phyloP scores from a whole-genome alignment of 163 green algal species.

The Scenedesmus sp. region DNA sequence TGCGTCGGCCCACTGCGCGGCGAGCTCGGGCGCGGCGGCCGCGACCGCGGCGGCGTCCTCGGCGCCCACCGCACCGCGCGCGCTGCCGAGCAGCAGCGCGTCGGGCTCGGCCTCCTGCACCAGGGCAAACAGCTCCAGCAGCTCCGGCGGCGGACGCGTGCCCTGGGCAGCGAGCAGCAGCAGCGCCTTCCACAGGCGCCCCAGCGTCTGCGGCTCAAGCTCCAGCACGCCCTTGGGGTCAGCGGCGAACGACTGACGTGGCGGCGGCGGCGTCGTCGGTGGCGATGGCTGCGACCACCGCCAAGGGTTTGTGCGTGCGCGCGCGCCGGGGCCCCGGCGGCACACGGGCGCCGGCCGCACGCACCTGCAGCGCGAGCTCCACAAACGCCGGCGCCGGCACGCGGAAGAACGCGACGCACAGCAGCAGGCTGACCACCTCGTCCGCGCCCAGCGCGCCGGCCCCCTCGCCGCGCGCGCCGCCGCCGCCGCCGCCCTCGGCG shows the following conservation, averaged over 20 bases:
- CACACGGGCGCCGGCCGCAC: too few species aligned
- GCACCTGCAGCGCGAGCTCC: neutral
- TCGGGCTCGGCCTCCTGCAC: too few species aligned
- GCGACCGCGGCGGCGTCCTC: neutral
- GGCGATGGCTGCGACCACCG: too few species aligned
- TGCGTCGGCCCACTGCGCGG: neutral
- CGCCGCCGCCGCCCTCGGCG: neutral
- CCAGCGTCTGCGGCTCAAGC: constrained; percentile 7
- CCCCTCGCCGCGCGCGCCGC: neutral
- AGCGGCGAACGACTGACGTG: neutral
- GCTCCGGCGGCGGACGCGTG: neutral
- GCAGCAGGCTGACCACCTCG: constrained; percentile 19
- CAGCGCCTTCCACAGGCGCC: constrained; percentile 27
- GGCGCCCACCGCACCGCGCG: neutral
- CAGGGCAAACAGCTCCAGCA: neutral
- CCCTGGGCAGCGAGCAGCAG: constrained; percentile 16
- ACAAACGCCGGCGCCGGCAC: neutral
- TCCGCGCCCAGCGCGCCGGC: neutral
- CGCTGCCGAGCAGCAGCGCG: too few species aligned
- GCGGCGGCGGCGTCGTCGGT: constrained; percentile 1
- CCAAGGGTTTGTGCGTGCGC: too few species aligned
- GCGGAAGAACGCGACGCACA: constrained; percentile 23
- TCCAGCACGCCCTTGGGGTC: neutral
- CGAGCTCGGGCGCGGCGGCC: too few species aligned
- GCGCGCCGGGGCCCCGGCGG: too few species aligned